Percentiles rank a stretch among this genome's conserved stretches.
phyloP scores from a whole-genome alignment of 2,329 filamentous ascomycete genomes.

The Akanthomyces dipterigenus region DNA sequence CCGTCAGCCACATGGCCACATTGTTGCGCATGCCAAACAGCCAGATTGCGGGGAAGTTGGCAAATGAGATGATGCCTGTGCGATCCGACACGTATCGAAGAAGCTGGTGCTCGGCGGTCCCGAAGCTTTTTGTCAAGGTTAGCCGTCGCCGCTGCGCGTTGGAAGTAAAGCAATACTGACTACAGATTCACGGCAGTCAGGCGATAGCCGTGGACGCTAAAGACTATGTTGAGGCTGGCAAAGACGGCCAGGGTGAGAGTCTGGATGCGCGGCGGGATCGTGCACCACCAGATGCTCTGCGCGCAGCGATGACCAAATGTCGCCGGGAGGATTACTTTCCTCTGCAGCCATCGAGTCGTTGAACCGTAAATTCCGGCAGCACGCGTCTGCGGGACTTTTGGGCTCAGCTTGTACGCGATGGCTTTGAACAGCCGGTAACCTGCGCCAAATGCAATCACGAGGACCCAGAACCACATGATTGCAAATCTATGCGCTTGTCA shows the following conservation, averaged over 20 bases:
- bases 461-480: slow-evolving; percentile 35
- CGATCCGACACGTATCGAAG: slow-evolving; percentile 55
- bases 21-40: slow-evolving; percentile 63
- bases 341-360: slow-evolving; percentile 24
- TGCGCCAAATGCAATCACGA: slow-evolving; percentile 31
- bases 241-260: slow-evolving; percentile 33
- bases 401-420: slow-evolving; percentile 5
- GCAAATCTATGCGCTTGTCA: slow-evolving; percentile 14
- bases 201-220: slow-evolving; percentile 30
- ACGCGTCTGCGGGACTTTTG: background rate
- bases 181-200: slow-evolving; percentile 33
- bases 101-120: slow-evolving; percentile 25
- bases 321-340: slow-evolving; percentile 31
- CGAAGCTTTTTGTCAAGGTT: slow-evolving; percentile 25
- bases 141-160: background rate
- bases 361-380: background rate
- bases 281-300: slow-evolving; percentile 38
- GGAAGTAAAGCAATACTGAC: slow-evolving; percentile 21
- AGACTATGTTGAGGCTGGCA: slow-evolving; percentile 30
- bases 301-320: slow-evolving; percentile 37
- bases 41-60: slow-evolving; percentile 59
- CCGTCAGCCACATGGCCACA: slow-evolving; percentile 57
- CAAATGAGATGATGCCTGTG: slow-evolving; percentile 56
- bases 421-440: slow-evolving; percentile 22
- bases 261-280: slow-evolving; percentile 38